Percentiles rank a stretch among this genome's conserved stretches.
Evolutionary conservation across 75 land plant species (phyloP).

Genomic region (Adiantum capillusveneris): DNA sequence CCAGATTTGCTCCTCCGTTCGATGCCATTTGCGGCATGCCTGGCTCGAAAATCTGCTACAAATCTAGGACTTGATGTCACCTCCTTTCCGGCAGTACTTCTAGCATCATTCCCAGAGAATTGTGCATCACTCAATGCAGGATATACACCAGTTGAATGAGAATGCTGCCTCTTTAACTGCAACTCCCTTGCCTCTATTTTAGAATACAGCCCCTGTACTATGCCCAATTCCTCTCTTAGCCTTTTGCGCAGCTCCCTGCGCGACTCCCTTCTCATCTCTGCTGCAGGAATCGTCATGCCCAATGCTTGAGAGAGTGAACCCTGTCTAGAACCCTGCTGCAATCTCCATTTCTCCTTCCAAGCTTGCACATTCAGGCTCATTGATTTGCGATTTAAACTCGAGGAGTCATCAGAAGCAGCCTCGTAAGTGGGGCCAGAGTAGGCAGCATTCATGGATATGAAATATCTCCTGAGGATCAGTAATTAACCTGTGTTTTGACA

Average conservation of each 20-base stretch:
- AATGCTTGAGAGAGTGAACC: not conserved
- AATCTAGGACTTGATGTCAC: conserved; percentile 17
- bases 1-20: conserved; percentile 1
- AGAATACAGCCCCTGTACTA: conserved; percentile 23
- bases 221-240: conserved; percentile 37
- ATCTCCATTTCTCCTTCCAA: conserved; percentile 1
- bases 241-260: conserved; percentile 29
- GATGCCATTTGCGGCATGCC: not conserved
- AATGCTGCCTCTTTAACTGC: conserved; percentile 3
- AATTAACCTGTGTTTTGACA: too few relatives aligned
- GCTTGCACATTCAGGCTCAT: conserved; percentile 6
- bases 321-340: not conserved
- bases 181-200: conserved; percentile 39
- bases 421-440: not conserved
- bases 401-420: conserved; percentile 42
- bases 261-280: conserved; percentile 15
- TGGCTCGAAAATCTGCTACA: not conserved
- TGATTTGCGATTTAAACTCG: conserved; percentile 31
- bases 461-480: not conserved
- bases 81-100: conserved; percentile 19
- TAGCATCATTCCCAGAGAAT: conserved; percentile 13
- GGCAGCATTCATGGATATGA: not conserved
- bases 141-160: conserved; percentile 1
- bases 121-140: conserved; percentile 14
- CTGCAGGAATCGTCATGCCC: not conserved